A percentile compares a stretch with the other conserved stretches of the same genome.
phyloP scores from a whole-genome alignment of 352 stramenopile genomes.

The Phytophthora lateralis region DNA sequence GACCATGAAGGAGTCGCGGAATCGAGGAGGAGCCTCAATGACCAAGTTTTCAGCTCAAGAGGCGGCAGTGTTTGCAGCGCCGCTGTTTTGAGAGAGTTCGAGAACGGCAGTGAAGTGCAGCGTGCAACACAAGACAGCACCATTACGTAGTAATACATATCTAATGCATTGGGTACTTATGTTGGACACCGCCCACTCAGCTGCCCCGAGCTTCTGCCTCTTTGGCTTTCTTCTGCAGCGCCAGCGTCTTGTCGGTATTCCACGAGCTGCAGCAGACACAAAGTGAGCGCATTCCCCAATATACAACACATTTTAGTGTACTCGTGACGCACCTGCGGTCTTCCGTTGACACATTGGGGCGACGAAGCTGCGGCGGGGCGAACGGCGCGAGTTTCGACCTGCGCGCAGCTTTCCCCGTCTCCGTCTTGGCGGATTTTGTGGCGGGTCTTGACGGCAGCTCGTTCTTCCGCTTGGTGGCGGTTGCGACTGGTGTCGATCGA shows the following conservation, averaged over 20 bases:
- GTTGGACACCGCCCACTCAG: too few relatives aligned
- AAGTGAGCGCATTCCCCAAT: neutral
- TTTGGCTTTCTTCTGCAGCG: constrained; percentile 46
- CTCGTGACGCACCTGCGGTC: constrained; percentile 50
- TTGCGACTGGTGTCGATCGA: constrained; percentile 1
- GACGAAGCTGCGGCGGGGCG: constrained; percentile 65
- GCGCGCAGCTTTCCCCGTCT: constrained; percentile 12
- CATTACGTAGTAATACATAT: constrained; percentile 15
- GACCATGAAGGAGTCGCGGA: constrained; percentile 59
- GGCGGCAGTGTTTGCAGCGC: constrained; percentile 35
- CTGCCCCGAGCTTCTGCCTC: constrained; percentile 5
- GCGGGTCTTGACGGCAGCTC: constrained; percentile 15
- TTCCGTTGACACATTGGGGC: constrained; percentile 75
- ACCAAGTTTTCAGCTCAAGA: constrained; percentile 33
- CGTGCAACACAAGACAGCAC: neutral
- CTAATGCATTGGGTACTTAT: constrained; percentile 33
- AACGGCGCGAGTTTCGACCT: constrained; percentile 38
- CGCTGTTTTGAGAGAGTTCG: constrained; percentile 49
- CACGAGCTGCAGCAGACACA: constrained; percentile 46
- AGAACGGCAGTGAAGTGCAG: neutral
- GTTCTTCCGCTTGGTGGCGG: constrained; percentile 35
- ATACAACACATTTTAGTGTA: neutral
- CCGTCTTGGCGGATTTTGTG: constrained; percentile 27
- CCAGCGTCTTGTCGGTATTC: constrained; percentile 73
- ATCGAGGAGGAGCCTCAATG: constrained; percentile 31